Evolutionary conservation across 1,284 basidiomycete species (phyloP), one percentile per base, ranked within the genome.

Genomic region (Exobasidium rhododendri): DNA sequence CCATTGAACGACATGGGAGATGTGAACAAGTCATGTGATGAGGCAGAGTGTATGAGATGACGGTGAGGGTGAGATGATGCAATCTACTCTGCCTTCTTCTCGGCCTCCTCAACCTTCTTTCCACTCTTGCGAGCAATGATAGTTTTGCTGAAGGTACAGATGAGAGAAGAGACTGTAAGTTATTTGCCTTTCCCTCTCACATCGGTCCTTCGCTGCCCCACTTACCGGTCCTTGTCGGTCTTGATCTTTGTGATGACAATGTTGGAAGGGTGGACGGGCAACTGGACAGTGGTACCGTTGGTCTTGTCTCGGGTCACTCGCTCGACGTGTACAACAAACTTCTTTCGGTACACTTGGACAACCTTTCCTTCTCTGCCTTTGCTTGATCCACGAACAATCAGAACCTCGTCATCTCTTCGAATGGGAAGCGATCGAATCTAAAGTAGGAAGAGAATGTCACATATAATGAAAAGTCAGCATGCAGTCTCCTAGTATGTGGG

Each of bases 241-340:
- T 77, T 79, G 58, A 80, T 66, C 67, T 77, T 80, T 69, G 78
- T 79, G 68, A 99, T 93, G 75, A 97, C 91, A 64, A 97, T 92
- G 82, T 97, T 98, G 84, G 90, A 92, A 67, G 96, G 94, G 86
- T 94, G 89, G 78, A 99, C 88, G 75, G 93, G 93, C 78, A 97
- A 92, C 78, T 91, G 89, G 64, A 89, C 87, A 63, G 93, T 89
- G 68, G 93, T 89, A 73, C 96, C 96, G 82, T 96, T 97, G 74
- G 91, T 91, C 85, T 98, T 98, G 85, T 99, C 96, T 72, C 94
- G 88, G 81, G 90, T 89, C 67, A 99, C 93, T 81, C 94, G 91
- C 83, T 98, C 96, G 80, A 99, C 90, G 84, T 97, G 90, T 83
- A 98, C 90, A 63, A 97, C 92, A 91, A 92, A 97, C 84, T 97